These are phyloP conservation scores for Trichoderma orchidacearum DNA, from an alignment of 495 filamentous ascomycete species.

Conservation along the genomic window DNA sequence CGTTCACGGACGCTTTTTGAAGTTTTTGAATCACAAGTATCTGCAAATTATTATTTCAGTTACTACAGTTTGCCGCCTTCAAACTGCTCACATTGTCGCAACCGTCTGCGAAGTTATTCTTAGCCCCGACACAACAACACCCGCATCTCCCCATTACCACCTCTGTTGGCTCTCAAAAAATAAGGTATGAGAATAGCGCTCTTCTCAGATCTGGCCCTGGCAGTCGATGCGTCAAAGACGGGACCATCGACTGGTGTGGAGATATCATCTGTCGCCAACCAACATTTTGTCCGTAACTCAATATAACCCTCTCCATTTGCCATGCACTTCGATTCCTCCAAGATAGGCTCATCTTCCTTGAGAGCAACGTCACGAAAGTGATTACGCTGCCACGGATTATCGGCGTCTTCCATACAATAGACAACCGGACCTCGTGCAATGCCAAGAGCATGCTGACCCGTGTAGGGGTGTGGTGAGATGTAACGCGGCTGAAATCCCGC, in stretches of 20 bases:
- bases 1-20: background rate
- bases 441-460: constrained; percentile 33
- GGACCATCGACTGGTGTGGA: background rate
- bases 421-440: constrained; percentile 41
- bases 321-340: constrained; percentile 14
- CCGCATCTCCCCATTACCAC: constrained; percentile 37
- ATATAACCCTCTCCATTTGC: constrained; percentile 1
- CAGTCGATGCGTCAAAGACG: background rate
- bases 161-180: constrained; percentile 36
- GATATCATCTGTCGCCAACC: background rate
- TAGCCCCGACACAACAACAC: constrained; percentile 21
- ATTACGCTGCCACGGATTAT: constrained; percentile 42
- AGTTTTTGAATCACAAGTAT: background rate
- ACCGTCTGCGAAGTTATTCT: background rate
- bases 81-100: background rate
- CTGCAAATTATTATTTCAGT: background rate
- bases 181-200: constrained; percentile 33
- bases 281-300: background rate
- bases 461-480: constrained; percentile 35
- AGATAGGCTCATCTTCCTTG: constrained; percentile 16
- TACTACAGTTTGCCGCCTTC: background rate
- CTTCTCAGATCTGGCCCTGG: constrained; percentile 6
- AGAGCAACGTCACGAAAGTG: constrained; percentile 40
- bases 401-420: constrained; percentile 44
- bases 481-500: constrained; percentile 27